Base-by-base conservation (phyloP, 805 yeast genomes). In the Nakazawaea wyomingensis region DNA sequence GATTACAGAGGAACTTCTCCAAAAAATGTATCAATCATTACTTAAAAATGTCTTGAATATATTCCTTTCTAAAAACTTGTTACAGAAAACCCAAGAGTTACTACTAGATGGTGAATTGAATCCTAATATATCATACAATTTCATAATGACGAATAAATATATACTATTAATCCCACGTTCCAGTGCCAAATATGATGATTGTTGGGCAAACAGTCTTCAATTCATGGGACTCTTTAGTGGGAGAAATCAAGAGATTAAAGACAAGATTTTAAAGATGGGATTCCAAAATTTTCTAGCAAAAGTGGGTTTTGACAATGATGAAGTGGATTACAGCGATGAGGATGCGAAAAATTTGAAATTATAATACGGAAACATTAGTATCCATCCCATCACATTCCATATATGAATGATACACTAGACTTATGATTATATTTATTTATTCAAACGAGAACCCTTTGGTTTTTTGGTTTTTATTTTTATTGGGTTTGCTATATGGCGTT, bases 81-180 rank as follows among this genome's bases (percentile, higher is more conserved):
- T 79, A 54, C 77, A 79, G 56, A 82, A 81, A 44, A 54, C 62
- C 41, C 68, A 60, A 4, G 53, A 62, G n/a, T 55, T 64, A 21
- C 54, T 50, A n/a, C 50, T 54, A 11, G 66, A 68, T 35, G 65
- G 19, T 6, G 46, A 43, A 22, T 35, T 43, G 18, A 38, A 43
- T 21, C 42, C 43, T 10, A 17, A 34, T 6, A 39, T 81, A 40
- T 83, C 91, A 28, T 91, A 86, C 62, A 93, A 91, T 57, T 78
- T 89, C 28, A 65, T 88, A 33, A 76, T 91, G 73, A 88, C 95
- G 34, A 78, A 78, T 37, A 74, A 78, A 42, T 93, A 93, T 86
- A 76, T 91, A 64, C 74, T 89, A 75, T 60, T 85, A 18, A 82
- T 89, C 13, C 98, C 99, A 16, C 74, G 97, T 54, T 67, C 82